Evolutionary conservation across 352 stramenopile species (phyloP).

Genomic region (Blastocystis sp.): DNA sequence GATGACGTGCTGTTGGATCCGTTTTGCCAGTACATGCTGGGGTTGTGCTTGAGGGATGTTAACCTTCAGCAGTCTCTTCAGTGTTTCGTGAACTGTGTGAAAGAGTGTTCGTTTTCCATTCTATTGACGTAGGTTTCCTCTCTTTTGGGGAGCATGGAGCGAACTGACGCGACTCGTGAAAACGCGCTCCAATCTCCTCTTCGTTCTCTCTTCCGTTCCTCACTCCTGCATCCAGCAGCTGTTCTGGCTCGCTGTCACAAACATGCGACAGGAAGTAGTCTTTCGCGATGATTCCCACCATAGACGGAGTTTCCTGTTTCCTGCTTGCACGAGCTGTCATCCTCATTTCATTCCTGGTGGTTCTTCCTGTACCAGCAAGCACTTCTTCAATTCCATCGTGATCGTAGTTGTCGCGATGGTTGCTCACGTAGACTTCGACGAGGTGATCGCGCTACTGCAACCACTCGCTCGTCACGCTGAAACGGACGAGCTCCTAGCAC

Average conservation of each 20-base stretch:
- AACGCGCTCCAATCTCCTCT: neutral
- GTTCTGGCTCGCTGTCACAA: constrained; percentile 10
- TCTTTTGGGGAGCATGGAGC: constrained; percentile 1
- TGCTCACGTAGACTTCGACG: neutral
- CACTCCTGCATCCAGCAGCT: neutral
- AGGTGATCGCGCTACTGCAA: neutral
- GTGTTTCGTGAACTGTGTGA: neutral
- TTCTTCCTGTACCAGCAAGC: neutral
- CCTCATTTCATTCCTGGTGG: neutral
- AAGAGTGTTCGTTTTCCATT: neutral
- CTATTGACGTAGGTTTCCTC: neutral
- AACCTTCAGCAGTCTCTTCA: neutral
- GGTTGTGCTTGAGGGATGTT: neutral
- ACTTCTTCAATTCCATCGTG: neutral
- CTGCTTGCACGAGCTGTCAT: neutral
- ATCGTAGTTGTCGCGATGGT: neutral
- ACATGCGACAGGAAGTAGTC: neutral
- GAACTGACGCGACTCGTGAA: neutral
- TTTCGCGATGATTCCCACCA: neutral
- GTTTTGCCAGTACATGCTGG: neutral
- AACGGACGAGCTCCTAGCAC: neutral
- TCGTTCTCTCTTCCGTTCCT: neutral
- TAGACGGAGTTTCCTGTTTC: neutral
- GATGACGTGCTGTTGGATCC: neutral
- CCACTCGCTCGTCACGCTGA: neutral